Evolutionary conservation across 2,329 filamentous ascomycete genomes (phyloP).

Genomic region (Gnomoniopsis sp.): DNA sequence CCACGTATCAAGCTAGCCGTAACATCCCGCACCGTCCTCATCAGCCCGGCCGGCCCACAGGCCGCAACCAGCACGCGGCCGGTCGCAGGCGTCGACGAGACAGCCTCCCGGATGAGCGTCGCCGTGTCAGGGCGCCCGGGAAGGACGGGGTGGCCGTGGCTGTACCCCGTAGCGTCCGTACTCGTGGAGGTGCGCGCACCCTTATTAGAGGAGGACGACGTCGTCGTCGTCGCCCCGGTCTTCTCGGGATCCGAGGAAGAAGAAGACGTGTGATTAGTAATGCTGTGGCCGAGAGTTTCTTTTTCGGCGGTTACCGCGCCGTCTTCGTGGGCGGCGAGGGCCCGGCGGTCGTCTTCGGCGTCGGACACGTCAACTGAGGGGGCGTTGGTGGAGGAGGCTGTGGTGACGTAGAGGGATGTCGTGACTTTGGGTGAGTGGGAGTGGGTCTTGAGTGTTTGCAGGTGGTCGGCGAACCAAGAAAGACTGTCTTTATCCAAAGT

Average conservation of each 20-base stretch:
- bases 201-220: background rate
- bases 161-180: constrained; percentile 12
- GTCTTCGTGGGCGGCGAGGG: constrained; percentile 13
- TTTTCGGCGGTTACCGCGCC: constrained; percentile 20
- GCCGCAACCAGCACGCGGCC: constrained; percentile 43
- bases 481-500: constrained; percentile 28
- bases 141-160: constrained; percentile 27
- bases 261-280: background rate
- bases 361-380: constrained; percentile 1
- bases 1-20: constrained; percentile 40
- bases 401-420: constrained; percentile 37
- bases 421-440: constrained; percentile 35
- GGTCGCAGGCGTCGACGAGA: constrained; percentile 29
- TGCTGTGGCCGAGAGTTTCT: background rate
- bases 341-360: constrained; percentile 5
- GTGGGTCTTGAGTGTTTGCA: constrained; percentile 35
- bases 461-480: constrained; percentile 36
- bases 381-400: constrained; percentile 12
- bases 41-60: constrained; percentile 44
- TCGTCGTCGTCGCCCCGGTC: background rate
- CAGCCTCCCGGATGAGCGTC: constrained; percentile 34
- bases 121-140: constrained; percentile 39
- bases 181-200: background rate
- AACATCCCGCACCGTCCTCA: constrained; percentile 40
- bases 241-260: constrained; percentile 8